Evolutionary conservation across 495 filamentous ascomycete genomes (phyloP).

Genomic region (Talaromyces liani): DNA sequence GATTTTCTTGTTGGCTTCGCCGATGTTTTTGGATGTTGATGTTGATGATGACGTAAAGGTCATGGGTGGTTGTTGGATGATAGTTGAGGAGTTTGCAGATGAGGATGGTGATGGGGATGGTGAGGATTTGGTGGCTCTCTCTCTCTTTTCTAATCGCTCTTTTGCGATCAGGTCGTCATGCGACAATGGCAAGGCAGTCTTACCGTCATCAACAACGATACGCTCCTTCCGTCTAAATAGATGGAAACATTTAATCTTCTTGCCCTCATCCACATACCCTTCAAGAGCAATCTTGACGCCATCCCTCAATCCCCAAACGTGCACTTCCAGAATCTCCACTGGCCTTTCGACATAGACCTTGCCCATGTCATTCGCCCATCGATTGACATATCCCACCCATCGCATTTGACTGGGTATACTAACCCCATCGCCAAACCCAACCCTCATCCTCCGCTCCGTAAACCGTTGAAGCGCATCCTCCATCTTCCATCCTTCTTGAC

Average conservation of each 20-base stretch:
- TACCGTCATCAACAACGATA: slow-evolving; percentile 53
- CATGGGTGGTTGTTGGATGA: neutral
- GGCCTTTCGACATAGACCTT: slow-evolving; percentile 79
- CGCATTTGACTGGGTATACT: slow-evolving; percentile 86
- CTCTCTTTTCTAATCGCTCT: neutral
- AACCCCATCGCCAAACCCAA: slow-evolving; percentile 81
- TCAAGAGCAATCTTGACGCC: slow-evolving; percentile 84
- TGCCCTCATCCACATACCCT: slow-evolving; percentile 80
- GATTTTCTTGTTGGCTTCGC: slow-evolving; percentile 5
- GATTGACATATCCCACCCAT: slow-evolving; percentile 84
- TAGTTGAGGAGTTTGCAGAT: neutral
- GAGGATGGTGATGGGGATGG: neutral
- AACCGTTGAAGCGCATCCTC: slow-evolving; percentile 75
- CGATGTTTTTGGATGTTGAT: slow-evolving; percentile 1
- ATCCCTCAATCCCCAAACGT: slow-evolving; percentile 81
- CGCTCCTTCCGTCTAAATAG: slow-evolving; percentile 69
- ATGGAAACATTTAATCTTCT: slow-evolving; percentile 77
- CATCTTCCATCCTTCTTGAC: slow-evolving; percentile 77
- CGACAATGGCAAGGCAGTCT: neutral
- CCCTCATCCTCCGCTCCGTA: slow-evolving; percentile 81
- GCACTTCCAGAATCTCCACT: slow-evolving; percentile 80
- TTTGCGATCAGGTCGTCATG: neutral
- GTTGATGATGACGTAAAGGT: neutral
- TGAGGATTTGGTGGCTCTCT: neutral
- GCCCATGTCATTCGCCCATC: slow-evolving; percentile 62